These are phyloP conservation scores for Parsonsia alboflavescens DNA, from an alignment of 257 asterid genomes.

Conservation along the genomic window DNA sequence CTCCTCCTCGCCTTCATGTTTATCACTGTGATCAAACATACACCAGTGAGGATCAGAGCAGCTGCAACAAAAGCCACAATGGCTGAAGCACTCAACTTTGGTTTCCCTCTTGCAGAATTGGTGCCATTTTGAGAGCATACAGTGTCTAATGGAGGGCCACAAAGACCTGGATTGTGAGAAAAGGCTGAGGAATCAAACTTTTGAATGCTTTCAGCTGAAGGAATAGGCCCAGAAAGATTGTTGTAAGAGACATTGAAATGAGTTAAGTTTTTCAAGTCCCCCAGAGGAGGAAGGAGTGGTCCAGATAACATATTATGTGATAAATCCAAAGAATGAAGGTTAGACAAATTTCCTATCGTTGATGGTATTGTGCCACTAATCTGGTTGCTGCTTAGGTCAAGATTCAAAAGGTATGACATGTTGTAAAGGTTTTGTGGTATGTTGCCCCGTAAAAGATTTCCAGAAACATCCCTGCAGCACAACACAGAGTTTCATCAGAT, in stretches of 20 bases:
- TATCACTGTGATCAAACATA: conserved; percentile 58
- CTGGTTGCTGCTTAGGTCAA: conserved; percentile 68
- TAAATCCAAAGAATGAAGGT: conserved; percentile 57
- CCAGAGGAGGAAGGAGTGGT: conserved; percentile 54
- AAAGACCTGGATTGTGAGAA: conserved; percentile 59
- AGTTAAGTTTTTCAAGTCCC: conserved; percentile 47
- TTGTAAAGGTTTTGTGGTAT: conserved; percentile 56
- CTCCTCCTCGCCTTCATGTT: conserved; percentile 64
- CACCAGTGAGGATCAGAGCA: conserved; percentile 60
- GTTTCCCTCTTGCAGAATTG: conserved; percentile 33
- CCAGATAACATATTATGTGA: conserved; percentile 60
- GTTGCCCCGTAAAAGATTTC: conserved; percentile 54
- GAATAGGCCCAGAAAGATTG: conserved; percentile 71
- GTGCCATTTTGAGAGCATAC: conserved; percentile 36
- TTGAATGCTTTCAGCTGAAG: conserved; percentile 47
- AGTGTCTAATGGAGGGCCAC: conserved; percentile 65
- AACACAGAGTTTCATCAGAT: conserved; percentile 9
- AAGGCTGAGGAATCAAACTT: conserved; percentile 67
- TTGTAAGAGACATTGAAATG: conserved; percentile 77
- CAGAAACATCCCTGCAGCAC: conserved; percentile 69
- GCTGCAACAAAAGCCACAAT: conserved; percentile 88
- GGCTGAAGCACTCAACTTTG: conserved; percentile 60
- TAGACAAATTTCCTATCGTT: conserved; percentile 56
- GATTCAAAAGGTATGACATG: conserved; percentile 59
- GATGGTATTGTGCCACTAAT: conserved; percentile 62